A percentile compares a stretch with the other conserved stretches of the same genome.
phyloP scores from a whole-genome alignment of 2,329 filamentous ascomycete genomes.

The Sarocladiaceae sp. region DNA sequence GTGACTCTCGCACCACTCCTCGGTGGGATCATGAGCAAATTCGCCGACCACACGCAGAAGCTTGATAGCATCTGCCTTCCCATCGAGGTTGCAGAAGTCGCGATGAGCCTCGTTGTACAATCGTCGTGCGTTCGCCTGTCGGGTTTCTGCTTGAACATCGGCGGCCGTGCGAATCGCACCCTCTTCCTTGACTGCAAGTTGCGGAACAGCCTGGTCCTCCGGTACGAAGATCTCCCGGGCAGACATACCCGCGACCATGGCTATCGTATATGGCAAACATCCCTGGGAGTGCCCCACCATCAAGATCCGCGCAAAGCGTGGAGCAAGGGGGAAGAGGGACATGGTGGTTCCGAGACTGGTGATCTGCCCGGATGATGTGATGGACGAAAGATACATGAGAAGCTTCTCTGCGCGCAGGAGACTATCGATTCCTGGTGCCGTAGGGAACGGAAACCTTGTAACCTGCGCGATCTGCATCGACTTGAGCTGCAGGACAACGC shows the following conservation, averaged over 20 bases:
- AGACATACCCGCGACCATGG: conserved; percentile 80
- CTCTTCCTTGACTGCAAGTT: conserved; percentile 37
- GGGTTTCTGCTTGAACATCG: conserved; percentile 66
- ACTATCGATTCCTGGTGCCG: conserved; percentile 70
- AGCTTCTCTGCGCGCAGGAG: conserved; percentile 81
- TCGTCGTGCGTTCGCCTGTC: conserved; percentile 55
- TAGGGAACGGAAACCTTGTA: conserved; percentile 93
- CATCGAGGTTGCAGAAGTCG: conserved; percentile 74
- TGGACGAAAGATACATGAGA: conserved; percentile 76
- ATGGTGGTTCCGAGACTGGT: conserved; percentile 76
- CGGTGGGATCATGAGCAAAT: conserved; percentile 67
- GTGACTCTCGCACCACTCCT: conserved; percentile 72
- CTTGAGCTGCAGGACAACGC: conserved; percentile 88
- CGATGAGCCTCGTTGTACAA: conserved; percentile 66
- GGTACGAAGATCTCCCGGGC: conserved; percentile 83
- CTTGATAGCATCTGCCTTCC: conserved; percentile 82
- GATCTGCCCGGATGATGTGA: conserved; percentile 65
- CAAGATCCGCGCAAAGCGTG: conserved; percentile 87
- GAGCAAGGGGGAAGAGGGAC: conserved; percentile 83
- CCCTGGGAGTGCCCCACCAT: conserved; percentile 76
- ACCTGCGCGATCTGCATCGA: conserved; percentile 88
- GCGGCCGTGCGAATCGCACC: conserved; percentile 53
- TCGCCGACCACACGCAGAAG: conserved; percentile 82
- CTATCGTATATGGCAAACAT: conserved; percentile 79
- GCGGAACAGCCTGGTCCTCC: conserved; percentile 67